Percentiles rank a stretch among this genome's conserved stretches.
These are phyloP conservation scores for Fomitiporia mediterranea DNA, from an alignment of 1,284 basidiomycete genomes.

Conservation along the genomic window DNA sequence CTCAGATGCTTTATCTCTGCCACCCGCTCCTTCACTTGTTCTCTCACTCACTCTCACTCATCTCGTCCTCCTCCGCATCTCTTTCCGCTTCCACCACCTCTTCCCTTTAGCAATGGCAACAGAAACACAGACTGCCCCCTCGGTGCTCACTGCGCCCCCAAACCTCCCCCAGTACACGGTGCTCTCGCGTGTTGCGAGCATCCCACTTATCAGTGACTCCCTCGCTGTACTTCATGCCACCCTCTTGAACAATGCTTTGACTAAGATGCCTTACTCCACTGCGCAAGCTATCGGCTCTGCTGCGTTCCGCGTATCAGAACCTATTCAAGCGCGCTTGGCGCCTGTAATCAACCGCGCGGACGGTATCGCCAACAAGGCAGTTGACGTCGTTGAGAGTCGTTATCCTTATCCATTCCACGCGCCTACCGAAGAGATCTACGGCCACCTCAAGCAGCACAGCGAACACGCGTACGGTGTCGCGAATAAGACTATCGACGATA, in stretches of 20 bases:
- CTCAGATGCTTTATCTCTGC: background rate
- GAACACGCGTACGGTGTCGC: slow-evolving; percentile 52
- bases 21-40: background rate
- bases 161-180: slow-evolving; percentile 52
- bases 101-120: slow-evolving; percentile 36
- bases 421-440: slow-evolving; percentile 62
- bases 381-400: slow-evolving; percentile 66
- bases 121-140: slow-evolving; percentile 33
- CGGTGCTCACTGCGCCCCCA: slow-evolving; percentile 25
- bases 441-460: slow-evolving; percentile 51
- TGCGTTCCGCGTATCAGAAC: slow-evolving; percentile 58
- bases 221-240: slow-evolving; percentile 54
- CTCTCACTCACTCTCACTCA: background rate
- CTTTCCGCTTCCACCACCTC: background rate
- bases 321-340: slow-evolving; percentile 57
- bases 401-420: slow-evolving; percentile 73
- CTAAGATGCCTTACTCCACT: slow-evolving; percentile 55
- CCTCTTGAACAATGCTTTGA: slow-evolving; percentile 55
- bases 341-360: slow-evolving; percentile 62
- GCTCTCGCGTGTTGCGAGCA: slow-evolving; percentile 56
- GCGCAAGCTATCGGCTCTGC: slow-evolving; percentile 55
- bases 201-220: slow-evolving; percentile 64
- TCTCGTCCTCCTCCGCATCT: background rate
- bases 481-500: slow-evolving; percentile 63
- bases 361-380: slow-evolving; percentile 61